Base-by-base conservation (phyloP, 2,329 filamentous ascomycete species). In the Teratosphaeria destructans region DNA sequence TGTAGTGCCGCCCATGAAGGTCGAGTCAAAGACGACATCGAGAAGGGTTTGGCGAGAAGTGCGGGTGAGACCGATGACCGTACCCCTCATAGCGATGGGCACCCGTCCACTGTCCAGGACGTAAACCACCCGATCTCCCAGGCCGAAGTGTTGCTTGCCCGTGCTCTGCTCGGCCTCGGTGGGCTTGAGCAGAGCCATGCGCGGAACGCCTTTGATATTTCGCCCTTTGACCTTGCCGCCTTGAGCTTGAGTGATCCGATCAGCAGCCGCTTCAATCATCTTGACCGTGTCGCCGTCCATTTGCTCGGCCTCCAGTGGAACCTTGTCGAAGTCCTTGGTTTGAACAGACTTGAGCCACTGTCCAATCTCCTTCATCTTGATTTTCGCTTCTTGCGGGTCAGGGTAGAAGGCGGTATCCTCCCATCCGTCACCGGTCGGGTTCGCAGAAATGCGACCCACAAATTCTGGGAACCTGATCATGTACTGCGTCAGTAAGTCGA, bases 1-100 rank as follows among this genome's bases (percentile, higher is more conserved):
- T 0, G 89, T 94, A 1, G 92, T 96, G 63, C 94, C 94, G 70
- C 91, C 95, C 92, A 99, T 97, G 75, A 99, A 99, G 0, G 90
- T 88, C 12, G 85, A 84, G 72, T 99, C 95, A 75, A 96, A 99
- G 7, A 99, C 86, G 60, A 97, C 84, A 72, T 99, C 94, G 43
- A 99, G 80, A 60, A 96, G 81, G 54, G 89, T 83, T 29, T 87
- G 87, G 59, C 89, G 88, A 23, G 91, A 82, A 34, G 92, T 96
- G 59, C 90, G 87, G 62, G 91, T 96, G 71, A 96, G 88, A 39
- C 94, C 94, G 59, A 95, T 87, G n/a, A 99, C 90, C 1, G 94
- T 97, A 68, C 95, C 94, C 58, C 88, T 85, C 57, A 89, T 89
- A 39, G 89, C 92, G 67, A 99, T 95, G 1, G 94, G 94, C 1